Percentiles rank a stretch among this genome's conserved stretches.
Conservation (phyloP, 768 basidiomycete genomes). For the Auricularia sp. region DNA sequence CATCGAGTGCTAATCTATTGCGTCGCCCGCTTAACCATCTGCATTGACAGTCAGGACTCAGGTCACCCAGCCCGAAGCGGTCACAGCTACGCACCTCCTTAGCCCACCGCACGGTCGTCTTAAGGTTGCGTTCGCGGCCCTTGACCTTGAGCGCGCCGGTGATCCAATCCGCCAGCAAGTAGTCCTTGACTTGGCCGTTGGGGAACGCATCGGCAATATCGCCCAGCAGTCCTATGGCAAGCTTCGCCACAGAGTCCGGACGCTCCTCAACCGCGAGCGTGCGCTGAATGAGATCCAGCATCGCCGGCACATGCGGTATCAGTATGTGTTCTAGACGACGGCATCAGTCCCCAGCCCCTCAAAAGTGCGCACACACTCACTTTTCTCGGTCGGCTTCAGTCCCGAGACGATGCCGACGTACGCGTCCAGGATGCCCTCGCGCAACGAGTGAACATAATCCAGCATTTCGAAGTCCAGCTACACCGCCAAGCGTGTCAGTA, state of each 20-base stretch:
- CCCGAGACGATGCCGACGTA: conserved; percentile 92
- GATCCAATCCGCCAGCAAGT: conserved; percentile 72
- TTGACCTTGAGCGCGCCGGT: conserved; percentile 63
- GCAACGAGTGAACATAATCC: conserved; percentile 81
- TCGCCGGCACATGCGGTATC: conserved; percentile 56
- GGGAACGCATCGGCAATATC: conserved; percentile 88
- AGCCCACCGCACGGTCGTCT: conserved; percentile 88
- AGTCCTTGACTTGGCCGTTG: conserved; percentile 67
- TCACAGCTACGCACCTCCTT: conserved; percentile 51
- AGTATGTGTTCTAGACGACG: conserved; percentile 37
- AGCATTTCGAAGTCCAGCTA: conserved; percentile 81
- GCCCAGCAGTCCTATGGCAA: conserved; percentile 79
- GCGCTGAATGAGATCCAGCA: conserved; percentile 75
- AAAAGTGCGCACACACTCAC: conserved; percentile 30
- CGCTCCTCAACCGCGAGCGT: conserved; percentile 75
- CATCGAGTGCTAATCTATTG: conserved; percentile 35
- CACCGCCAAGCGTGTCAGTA: conserved; percentile 4
- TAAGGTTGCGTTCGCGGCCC: conserved; percentile 63
- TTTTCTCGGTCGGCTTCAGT: conserved; percentile 73
- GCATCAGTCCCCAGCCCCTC: conserved; percentile 2
- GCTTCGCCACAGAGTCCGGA: conserved; percentile 63
- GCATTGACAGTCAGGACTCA: background rate
- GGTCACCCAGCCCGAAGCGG: background rate
- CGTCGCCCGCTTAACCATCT: conserved; percentile 78
- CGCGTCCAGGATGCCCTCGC: conserved; percentile 94